Base-by-base conservation (phyloP, 805 yeast species). In the Soucietia sequanensis region DNA sequence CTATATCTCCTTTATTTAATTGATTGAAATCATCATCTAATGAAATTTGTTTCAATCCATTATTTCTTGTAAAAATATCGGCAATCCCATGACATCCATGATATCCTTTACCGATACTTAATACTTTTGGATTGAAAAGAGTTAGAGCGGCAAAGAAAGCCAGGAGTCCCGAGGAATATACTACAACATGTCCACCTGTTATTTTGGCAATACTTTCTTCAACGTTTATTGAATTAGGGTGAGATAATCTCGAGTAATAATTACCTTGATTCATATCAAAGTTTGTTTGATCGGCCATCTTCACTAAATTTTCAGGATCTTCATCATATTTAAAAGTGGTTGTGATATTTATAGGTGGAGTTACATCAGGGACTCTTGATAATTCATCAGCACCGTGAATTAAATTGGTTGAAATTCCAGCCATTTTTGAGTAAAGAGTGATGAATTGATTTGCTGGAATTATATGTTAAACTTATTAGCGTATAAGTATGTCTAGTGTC, bases 11-110 rank as follows among this genome's bases (percentile, higher is more conserved):
- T 64, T 61, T 34, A 4, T 66, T 61, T 37, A 86, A 67, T 31
- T 77, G 72, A 5, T 70, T 78, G 25, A 59, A 52, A 27, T 60
- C 65, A 5, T 41, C 50, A 13, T 62, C 62, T n/a, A 77, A 60
- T 0, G 68, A 53, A 27, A 76, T 61, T 35, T 70, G 66, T 42
- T 77, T 66, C 38, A 80, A 48, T 4, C 83, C 84, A 28, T 72
- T 66, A 40, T 81, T 73, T 44, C 95, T 72, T 8, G 76, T 60
- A 46, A 81, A 69, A 10, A 89, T 65, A 23, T 78, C 66, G 3
- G 82, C 75, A 37, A 86, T 78, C 5, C 84, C 86, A 38, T 77
- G 85, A 43, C 84, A 77, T 3, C 98, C 98, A 52, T 85, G 95
- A 58, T 90, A 90, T 5, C 91, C 86, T 23, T 81, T 77, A 4